Evolutionary conservation across 495 filamentous ascomycete genomes (phyloP).

Genomic region (Aspergillus baeticus): DNA sequence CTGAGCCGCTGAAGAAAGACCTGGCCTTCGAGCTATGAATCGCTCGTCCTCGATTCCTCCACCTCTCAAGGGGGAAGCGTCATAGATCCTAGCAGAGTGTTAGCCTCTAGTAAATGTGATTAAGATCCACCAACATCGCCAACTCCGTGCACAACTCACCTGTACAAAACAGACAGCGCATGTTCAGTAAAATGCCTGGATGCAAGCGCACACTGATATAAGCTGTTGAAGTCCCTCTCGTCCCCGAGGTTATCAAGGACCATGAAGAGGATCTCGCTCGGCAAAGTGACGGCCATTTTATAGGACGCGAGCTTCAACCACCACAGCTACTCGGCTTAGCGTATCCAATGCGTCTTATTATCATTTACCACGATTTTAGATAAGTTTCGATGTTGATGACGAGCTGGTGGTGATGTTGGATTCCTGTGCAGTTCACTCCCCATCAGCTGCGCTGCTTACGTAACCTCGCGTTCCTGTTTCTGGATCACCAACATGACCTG

Average conservation of each 20-base stretch:
- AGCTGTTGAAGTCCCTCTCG: slow-evolving; percentile 27
- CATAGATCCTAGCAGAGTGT: slow-evolving; percentile 27
- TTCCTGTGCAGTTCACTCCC: neutral
- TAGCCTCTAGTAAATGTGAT: neutral
- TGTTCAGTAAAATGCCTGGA: slow-evolving; percentile 46
- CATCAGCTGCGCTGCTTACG: slow-evolving; percentile 17
- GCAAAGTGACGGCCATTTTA: slow-evolving; percentile 22
- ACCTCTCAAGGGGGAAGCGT: slow-evolving; percentile 37
- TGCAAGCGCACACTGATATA: slow-evolving; percentile 28
- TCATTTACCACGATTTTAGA: neutral
- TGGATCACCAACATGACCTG: neutral
- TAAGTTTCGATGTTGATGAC: neutral
- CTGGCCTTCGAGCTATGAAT: slow-evolving; percentile 24
- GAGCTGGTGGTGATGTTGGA: neutral
- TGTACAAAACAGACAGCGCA: slow-evolving; percentile 62
- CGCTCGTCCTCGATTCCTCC: slow-evolving; percentile 38
- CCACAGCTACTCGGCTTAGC: neutral
- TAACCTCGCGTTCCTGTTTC: slow-evolving; percentile 18
- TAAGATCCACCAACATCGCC: neutral
- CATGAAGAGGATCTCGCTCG: slow-evolving; percentile 25
- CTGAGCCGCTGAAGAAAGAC: neutral
- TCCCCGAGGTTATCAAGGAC: slow-evolving; percentile 30
- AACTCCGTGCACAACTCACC: slow-evolving; percentile 33
- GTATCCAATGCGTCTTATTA: neutral
- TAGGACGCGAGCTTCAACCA: neutral